These are phyloP conservation scores for Sarcodon aspratus DNA, from an alignment of 768 basidiomycete species.

Conservation along the genomic window DNA sequence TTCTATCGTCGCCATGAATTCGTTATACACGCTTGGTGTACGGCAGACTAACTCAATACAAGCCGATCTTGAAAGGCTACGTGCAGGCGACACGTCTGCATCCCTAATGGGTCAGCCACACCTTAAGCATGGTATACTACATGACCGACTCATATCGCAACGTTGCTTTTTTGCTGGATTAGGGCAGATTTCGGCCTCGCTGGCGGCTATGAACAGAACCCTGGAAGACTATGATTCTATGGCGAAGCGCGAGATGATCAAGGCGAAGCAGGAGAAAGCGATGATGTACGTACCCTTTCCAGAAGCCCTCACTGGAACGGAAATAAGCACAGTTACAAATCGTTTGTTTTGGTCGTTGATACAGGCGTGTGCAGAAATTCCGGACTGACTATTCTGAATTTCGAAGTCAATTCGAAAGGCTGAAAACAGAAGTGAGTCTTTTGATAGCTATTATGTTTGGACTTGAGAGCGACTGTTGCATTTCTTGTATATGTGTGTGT, in stretches of 20 bases:
- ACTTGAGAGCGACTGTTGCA: slow-evolving; percentile 10
- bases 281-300: slow-evolving; percentile 46
- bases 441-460: neutral
- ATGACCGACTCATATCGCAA: neutral
- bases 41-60: slow-evolving; percentile 85
- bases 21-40: slow-evolving; percentile 86
- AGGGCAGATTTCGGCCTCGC: slow-evolving; percentile 97
- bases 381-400: slow-evolving; percentile 79
- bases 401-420: slow-evolving; percentile 67
- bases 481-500: no score
- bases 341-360: neutral
- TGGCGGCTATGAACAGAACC: slow-evolving; percentile 89
- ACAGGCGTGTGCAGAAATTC: slow-evolving; percentile 88
- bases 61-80: slow-evolving; percentile 75
- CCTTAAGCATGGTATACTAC: neutral
- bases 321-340: neutral
- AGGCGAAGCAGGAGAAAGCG: slow-evolving; percentile 94
- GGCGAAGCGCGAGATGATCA: slow-evolving; percentile 93
- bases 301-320: neutral
- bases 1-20: slow-evolving; percentile 58
- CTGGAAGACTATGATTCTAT: slow-evolving; percentile 97
- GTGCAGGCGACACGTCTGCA: slow-evolving; percentile 69
- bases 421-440: slow-evolving; percentile 46
- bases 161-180: slow-evolving; percentile 19
- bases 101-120: slow-evolving; percentile 65